phyloP scores from a whole-genome alignment of 257 asterid genomes.

The Solanum phureja region DNA sequence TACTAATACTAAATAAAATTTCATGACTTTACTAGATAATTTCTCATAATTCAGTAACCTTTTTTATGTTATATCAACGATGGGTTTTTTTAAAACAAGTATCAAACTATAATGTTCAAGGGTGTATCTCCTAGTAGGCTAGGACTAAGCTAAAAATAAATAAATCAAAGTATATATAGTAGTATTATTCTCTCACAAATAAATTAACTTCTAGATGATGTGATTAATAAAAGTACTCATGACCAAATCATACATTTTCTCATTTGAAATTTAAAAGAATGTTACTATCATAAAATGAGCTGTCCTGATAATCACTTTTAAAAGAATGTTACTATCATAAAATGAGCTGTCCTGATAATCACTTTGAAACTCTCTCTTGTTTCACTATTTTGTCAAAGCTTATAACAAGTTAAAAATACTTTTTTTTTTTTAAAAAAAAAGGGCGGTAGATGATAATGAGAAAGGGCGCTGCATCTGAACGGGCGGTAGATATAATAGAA shows the following conservation, averaged over 20 bases:
- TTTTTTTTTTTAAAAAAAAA: accelerated
- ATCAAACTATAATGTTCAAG: not conserved
- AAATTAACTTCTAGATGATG: not conserved
- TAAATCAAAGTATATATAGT: too few relatives aligned
- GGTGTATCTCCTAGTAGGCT: not conserved
- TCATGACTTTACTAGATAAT: too few relatives aligned
- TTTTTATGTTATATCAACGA: too few relatives aligned
- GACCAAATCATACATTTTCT: not conserved
- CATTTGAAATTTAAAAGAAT: not conserved
- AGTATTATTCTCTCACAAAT: not conserved
- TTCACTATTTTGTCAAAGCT: not conserved
- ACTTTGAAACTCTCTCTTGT: too few relatives aligned
- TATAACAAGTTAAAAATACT: not conserved
- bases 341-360: not conserved
- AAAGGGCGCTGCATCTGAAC: too few relatives aligned
- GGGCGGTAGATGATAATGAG: too few relatives aligned
- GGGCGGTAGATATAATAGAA: too few relatives aligned
- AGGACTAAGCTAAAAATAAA: not conserved
- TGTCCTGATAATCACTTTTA: too few relatives aligned
- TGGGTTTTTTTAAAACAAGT: too few relatives aligned
- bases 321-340: not conserved
- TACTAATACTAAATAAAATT: too few relatives aligned
- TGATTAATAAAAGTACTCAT: not conserved
- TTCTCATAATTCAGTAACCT: too few relatives aligned
- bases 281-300: too few relatives aligned